A percentile compares a stretch with the other conserved stretches of the same genome.
These are phyloP conservation scores for Coniochaeta ligniaria DNA, from an alignment of 2,329 filamentous ascomycete genomes.

Conservation along the genomic window DNA sequence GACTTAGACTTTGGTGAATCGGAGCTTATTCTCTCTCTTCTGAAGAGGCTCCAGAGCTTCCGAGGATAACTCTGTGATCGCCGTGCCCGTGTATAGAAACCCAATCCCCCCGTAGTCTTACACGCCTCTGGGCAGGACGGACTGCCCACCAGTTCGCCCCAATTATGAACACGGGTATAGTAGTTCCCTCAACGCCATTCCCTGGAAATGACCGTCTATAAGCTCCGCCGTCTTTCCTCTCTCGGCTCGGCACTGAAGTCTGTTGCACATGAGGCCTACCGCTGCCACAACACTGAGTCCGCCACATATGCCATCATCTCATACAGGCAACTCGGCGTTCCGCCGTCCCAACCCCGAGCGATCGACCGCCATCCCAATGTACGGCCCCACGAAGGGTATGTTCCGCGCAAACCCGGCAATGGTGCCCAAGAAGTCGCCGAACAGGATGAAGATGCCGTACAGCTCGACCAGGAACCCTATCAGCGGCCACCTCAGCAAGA, in stretches of 20 bases:
- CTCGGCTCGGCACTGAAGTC: neutral
- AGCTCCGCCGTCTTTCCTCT: neutral
- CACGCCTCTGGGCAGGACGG: neutral
- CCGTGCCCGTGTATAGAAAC: neutral
- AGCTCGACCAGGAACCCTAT: conserved; percentile 85
- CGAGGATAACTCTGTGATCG: too few species aligned
- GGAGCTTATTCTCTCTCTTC: neutral
- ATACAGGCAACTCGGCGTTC: conserved; percentile 74
- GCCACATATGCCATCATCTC: conserved; percentile 8
- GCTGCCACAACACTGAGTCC: neutral
- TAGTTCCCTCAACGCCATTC: neutral
- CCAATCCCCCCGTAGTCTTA: neutral
- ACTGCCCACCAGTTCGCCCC: neutral
- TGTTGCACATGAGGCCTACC: neutral
- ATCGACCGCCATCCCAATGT: conserved; percentile 69
- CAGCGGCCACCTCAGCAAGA: conserved; percentile 84
- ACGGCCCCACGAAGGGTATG: conserved; percentile 78
- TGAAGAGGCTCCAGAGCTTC: neutral
- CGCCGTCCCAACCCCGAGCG: conserved; percentile 58
- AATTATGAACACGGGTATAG: neutral
- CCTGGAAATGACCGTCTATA: neutral
- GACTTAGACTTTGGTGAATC: neutral
- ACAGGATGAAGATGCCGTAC: conserved; percentile 88
- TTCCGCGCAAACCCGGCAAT: conserved; percentile 83
- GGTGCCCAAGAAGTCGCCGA: conserved; percentile 93